phyloP scores from a whole-genome alignment of 2,329 filamentous ascomycete genomes.

The Epichloe scottii region DNA sequence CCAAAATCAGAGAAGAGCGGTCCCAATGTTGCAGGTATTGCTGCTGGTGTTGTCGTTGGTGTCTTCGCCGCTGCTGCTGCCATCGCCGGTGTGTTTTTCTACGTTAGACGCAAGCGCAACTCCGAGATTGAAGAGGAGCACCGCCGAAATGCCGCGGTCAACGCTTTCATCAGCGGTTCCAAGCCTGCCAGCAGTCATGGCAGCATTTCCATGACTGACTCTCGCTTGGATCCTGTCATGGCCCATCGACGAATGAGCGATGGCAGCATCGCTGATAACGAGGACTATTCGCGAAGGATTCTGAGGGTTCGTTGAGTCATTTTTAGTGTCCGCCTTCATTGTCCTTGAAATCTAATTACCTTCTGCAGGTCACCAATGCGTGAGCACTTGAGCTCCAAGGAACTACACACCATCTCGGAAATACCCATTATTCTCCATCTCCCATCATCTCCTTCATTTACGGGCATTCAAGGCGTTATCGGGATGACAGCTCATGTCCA shows the following conservation, averaged over 20 bases:
- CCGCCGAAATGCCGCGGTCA: slow-evolving; percentile 66
- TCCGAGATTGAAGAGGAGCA: slow-evolving; percentile 74
- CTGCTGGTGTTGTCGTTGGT: slow-evolving; percentile 76
- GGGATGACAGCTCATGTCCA: slow-evolving; percentile 26
- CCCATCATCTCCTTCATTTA: slow-evolving; percentile 15
- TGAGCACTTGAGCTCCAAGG: slow-evolving; percentile 21
- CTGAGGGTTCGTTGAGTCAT: slow-evolving; percentile 58
- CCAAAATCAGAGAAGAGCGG: slow-evolving; percentile 20
- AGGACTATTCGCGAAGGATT: slow-evolving; percentile 93
- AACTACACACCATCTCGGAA: background rate
- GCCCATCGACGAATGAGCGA: slow-evolving; percentile 77
- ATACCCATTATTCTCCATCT: slow-evolving; percentile 15
- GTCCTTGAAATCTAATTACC: background rate
- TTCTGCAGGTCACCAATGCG: slow-evolving; percentile 43
- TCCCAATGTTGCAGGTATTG: slow-evolving; percentile 72
- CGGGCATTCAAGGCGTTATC: slow-evolving; percentile 31
- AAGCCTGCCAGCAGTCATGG: slow-evolving; percentile 52
- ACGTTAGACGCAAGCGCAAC: slow-evolving; percentile 62
- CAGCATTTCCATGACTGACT: slow-evolving; percentile 62
- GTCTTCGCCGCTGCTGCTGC: slow-evolving; percentile 57
- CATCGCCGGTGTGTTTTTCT: slow-evolving; percentile 59
- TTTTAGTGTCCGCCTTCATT: background rate
- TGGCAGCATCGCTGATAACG: slow-evolving; percentile 92
- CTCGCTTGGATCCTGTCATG: slow-evolving; percentile 77
- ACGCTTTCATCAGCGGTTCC: slow-evolving; percentile 56